Evolutionary conservation across 1,284 basidiomycete genomes (phyloP).

Genomic region (Sanghuangporus sanghuang): DNA sequence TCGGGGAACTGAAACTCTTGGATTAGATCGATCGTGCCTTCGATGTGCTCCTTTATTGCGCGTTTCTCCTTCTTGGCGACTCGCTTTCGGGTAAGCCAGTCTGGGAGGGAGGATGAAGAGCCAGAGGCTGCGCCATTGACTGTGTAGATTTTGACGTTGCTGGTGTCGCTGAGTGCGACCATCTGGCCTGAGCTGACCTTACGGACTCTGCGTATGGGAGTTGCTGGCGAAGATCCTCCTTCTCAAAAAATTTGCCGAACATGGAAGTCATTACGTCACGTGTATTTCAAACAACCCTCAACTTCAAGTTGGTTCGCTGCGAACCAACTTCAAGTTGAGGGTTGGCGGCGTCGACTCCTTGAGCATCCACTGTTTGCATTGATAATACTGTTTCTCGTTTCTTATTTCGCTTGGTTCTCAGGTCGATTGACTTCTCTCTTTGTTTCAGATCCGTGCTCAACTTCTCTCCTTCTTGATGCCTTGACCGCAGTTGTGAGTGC

Average conservation of each 20-base stretch:
- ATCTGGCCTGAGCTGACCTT: neutral
- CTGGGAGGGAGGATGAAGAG: conserved; percentile 80
- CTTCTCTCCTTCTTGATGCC: no score
- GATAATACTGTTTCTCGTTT: no score
- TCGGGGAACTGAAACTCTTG: conserved; percentile 98
- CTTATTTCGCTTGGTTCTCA: no score
- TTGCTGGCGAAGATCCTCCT: neutral
- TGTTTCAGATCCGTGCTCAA: no score
- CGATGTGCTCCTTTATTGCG: conserved; percentile 58
- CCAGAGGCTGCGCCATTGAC: conserved; percentile 84
- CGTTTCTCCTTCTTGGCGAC: conserved; percentile 58
- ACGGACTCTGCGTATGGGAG: neutral
- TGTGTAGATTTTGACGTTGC: conserved; percentile 78
- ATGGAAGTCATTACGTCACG: no score
- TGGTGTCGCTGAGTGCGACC: conserved; percentile 17
- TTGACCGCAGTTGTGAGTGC: no score
- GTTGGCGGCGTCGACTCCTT: no score
- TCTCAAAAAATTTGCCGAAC: neutral
- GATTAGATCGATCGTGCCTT: conserved; percentile 81
- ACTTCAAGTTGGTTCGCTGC: no score
- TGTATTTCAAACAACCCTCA: no score
- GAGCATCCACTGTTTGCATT: no score
- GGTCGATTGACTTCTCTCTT: no score
- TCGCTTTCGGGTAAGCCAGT: conserved; percentile 82
- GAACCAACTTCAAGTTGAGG: no score